phyloP scores from a whole-genome alignment of 2,329 filamentous ascomycete species.

The Dothideomycetes sp. region DNA sequence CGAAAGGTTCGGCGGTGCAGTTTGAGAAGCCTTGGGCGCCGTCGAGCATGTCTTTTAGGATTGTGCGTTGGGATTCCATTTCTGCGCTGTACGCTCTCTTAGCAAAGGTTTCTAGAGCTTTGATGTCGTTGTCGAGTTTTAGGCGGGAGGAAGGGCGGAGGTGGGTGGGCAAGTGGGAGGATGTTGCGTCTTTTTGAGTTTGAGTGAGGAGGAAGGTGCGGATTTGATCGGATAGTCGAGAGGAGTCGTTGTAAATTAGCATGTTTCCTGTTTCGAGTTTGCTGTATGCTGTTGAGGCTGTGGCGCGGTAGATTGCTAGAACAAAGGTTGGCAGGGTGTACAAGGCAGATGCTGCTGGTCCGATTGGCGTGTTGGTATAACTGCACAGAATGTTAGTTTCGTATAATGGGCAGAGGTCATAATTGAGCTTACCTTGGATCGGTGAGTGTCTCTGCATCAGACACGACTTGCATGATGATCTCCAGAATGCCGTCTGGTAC shows the following conservation, averaged over 20 bases:
- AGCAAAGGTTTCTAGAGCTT: slow-evolving; percentile 49
- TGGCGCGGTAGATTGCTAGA: slow-evolving; percentile 69
- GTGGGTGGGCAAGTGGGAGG: slow-evolving; percentile 22
- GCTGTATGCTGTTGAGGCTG: slow-evolving; percentile 65
- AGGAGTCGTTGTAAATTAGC: slow-evolving; percentile 57
- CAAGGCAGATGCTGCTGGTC: slow-evolving; percentile 58
- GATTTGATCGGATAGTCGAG: slow-evolving; percentile 48
- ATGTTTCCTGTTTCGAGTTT: slow-evolving; percentile 50
- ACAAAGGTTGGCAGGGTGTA: slow-evolving; percentile 64
- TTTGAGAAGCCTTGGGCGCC: slow-evolving; percentile 53
- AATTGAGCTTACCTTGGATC: slow-evolving; percentile 35
- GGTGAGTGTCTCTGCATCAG: slow-evolving; percentile 45
- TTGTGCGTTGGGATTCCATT: slow-evolving; percentile 56
- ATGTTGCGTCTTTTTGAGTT: slow-evolving; percentile 26
- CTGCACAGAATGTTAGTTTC: slow-evolving; percentile 13
- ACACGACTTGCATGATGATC: slow-evolving; percentile 48
- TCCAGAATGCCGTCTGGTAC: slow-evolving; percentile 71
- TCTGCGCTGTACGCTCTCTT: slow-evolving; percentile 54
- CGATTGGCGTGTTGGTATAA: slow-evolving; percentile 45
- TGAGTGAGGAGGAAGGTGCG: slow-evolving; percentile 39
- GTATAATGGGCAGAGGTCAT: slow-evolving; percentile 18
- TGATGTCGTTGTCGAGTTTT: slow-evolving; percentile 45
- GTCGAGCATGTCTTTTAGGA: slow-evolving; percentile 53
- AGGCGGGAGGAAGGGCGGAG: slow-evolving; percentile 30
- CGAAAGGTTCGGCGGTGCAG: slow-evolving; percentile 51